Conservation (phyloP, 148 eudicot genomes). For the Tetragonia tetragonoides region DNA sequence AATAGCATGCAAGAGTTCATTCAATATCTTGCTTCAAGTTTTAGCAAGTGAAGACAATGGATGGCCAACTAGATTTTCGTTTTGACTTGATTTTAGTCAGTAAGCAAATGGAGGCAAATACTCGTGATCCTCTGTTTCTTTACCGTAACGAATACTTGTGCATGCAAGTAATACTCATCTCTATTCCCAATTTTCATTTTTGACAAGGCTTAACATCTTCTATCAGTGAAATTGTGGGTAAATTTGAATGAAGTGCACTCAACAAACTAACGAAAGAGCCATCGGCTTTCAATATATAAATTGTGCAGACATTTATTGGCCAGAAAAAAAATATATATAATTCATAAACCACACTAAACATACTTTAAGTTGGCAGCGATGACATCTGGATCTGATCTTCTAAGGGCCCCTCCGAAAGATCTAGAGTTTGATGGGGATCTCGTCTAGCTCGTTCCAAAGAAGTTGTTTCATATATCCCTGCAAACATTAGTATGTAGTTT, state of each 20-base stretch:
- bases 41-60: background rate
- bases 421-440: conserved; percentile 56
- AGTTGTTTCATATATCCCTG: conserved; percentile 94
- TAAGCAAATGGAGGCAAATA: background rate
- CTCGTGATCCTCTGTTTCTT: background rate
- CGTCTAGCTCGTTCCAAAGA: conserved; percentile 67
- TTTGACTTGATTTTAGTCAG: background rate
- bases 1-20: background rate
- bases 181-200: background rate
- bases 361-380: conserved; percentile 74
- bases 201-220: background rate
- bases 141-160: background rate
- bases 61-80: background rate
- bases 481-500: conserved; percentile 18
- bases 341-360: conserved; percentile 11
- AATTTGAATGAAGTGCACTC: background rate
- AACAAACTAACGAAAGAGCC: background rate
- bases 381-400: conserved; percentile 74
- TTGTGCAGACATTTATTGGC: background rate
- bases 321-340: background rate
- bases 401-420: conserved; percentile 54
- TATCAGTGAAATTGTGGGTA: background rate
- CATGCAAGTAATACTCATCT: background rate
- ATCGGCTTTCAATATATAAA: background rate
- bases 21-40: background rate